phyloP scores from a whole-genome alignment of 108 stramenopile species.

The Cyclostephanos invisitatus region DNA sequence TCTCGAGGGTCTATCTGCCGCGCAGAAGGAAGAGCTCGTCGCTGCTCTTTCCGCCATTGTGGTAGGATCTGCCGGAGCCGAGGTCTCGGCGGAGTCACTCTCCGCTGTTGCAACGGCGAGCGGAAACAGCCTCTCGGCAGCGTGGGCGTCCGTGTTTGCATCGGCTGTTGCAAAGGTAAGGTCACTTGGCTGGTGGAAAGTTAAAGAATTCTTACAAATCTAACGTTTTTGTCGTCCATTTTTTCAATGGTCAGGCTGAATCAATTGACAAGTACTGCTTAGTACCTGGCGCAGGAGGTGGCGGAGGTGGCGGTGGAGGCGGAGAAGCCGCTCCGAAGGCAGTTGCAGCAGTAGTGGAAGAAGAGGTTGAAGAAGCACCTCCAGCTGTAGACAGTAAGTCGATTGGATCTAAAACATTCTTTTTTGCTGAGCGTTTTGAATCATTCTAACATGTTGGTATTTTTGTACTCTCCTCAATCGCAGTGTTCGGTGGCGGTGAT shows the following conservation, averaged over 20 bases:
- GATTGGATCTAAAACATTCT: constrained; percentile 17
- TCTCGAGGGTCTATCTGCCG: constrained; percentile 63
- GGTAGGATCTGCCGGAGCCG: constrained; percentile 51
- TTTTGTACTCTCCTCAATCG: background rate
- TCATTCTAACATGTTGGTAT: constrained; percentile 7
- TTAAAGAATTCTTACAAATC: background rate
- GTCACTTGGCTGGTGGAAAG: background rate
- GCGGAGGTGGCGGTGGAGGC: constrained; percentile 55
- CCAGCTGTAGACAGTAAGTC: constrained; percentile 54
- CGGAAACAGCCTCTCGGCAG: constrained; percentile 64
- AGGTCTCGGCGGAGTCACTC: constrained; percentile 65
- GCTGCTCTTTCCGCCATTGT: constrained; percentile 80
- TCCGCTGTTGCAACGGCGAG: constrained; percentile 69
- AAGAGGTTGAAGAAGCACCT: constrained; percentile 66
- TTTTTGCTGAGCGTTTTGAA: background rate
- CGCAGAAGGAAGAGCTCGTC: constrained; percentile 84
- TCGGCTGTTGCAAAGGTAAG: constrained; percentile 55
- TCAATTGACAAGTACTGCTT: constrained; percentile 56
- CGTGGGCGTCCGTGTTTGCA: constrained; percentile 75
- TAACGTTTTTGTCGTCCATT: background rate
- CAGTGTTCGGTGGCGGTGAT: constrained; percentile 60
- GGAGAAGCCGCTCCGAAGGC: constrained; percentile 45
- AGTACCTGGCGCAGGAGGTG: constrained; percentile 72
- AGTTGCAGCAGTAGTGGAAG: constrained; percentile 36
- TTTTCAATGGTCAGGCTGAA: constrained; percentile 25